Conservation (phyloP, 305 asterid genomes). For the Fraxinus xanthoxyloides region DNA sequence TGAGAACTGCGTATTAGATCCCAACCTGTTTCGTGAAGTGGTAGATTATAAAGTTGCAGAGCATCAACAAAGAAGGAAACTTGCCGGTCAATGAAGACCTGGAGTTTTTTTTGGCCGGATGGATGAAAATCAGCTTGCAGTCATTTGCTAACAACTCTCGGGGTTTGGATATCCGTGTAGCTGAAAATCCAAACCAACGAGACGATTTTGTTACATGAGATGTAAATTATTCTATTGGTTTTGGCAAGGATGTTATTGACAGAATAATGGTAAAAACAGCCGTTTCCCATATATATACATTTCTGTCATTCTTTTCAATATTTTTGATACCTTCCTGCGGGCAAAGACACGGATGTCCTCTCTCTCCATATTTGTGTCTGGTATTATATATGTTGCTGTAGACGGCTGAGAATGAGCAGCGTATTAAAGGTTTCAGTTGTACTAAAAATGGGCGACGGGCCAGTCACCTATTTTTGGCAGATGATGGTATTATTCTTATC, state of each 20-base stretch:
- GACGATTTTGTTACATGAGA: neutral
- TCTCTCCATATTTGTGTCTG: neutral
- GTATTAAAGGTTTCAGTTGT: neutral
- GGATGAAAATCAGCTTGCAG: neutral
- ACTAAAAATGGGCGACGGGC: neutral
- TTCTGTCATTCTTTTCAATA: neutral
- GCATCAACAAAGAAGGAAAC: conserved; percentile 84
- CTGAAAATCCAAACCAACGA: neutral
- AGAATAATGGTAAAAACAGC: neutral
- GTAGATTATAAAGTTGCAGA: conserved; percentile 96
- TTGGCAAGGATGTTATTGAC: neutral
- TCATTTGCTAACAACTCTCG: neutral
- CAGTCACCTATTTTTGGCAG: no score
- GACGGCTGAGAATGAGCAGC: neutral
- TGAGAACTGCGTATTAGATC: conserved; percentile 67
- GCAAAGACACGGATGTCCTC: neutral
- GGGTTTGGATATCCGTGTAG: neutral
- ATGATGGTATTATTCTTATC: no score
- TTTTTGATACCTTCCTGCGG: neutral
- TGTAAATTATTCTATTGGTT: neutral
- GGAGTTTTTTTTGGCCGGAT: neutral
- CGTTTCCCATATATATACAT: neutral
- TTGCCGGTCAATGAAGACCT: conserved; percentile 32
- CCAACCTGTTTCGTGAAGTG: conserved; percentile 71
- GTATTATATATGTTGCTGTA: neutral